phyloP scores from a whole-genome alignment of 306 rosid species.

The Trifolium pratense region DNA sequence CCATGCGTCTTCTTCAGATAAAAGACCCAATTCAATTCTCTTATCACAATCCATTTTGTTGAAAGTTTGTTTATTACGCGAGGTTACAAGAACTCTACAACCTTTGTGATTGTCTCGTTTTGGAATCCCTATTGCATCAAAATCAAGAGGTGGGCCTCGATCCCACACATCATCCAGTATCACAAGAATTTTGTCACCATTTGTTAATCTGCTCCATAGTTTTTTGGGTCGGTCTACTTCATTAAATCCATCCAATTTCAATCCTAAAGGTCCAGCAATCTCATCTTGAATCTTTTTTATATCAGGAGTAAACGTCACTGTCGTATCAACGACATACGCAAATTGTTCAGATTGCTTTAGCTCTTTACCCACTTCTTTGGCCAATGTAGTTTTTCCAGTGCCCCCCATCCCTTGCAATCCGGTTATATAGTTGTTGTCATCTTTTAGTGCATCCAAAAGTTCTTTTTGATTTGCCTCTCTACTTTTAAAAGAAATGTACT shows the following conservation, averaged over 20 bases:
- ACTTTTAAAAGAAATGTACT: not conserved
- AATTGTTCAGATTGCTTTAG: not conserved
- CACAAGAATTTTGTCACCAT: slow-evolving; percentile 22
- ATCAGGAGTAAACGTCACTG: not conserved
- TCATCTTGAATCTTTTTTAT: not conserved
- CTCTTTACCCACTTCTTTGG: not conserved
- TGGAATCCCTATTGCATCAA: slow-evolving; percentile 27
- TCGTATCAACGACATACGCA: not conserved
- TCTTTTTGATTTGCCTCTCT: not conserved
- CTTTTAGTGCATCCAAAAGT: not conserved
- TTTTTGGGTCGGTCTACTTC: not conserved
- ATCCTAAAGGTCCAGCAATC: not conserved
- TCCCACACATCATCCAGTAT: slow-evolving; percentile 42
- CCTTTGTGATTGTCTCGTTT: not conserved
- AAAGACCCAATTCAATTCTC: not conserved
- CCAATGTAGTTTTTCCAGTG: slow-evolving; percentile 32
- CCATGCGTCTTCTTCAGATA: not conserved
- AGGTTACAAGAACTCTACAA: slow-evolving; percentile 30
- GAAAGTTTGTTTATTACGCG: not conserved
- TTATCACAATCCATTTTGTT: not conserved
- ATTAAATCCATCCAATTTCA: rapidly evolving
- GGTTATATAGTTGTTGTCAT: not conserved
- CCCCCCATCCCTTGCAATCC: slow-evolving; percentile 38
- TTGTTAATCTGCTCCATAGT: slow-evolving; percentile 2
- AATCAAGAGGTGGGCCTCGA: not conserved